Evolutionary conservation across 163 green algal species (phyloP), one percentile per base, ranked within the genome.

Genomic region (Scenedesmus sp.): DNA sequence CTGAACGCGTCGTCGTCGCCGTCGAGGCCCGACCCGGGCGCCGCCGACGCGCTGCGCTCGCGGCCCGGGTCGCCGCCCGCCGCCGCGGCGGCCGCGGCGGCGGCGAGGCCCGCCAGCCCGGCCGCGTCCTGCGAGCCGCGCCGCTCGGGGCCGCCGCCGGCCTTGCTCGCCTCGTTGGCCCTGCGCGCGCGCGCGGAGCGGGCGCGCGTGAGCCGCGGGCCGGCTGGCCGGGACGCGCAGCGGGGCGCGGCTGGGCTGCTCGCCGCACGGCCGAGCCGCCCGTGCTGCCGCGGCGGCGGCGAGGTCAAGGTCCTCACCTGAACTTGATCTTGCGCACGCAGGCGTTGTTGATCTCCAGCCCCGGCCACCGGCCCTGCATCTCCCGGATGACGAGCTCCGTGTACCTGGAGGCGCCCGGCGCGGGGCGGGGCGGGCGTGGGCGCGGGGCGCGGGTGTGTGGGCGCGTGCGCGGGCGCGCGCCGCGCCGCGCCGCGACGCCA

Each of bases 261-360:
- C n/a, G n/a, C n/a, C n/a, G n/a, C n/a, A n/a, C n/a, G n/a, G n/a
- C n/a, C n/a, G n/a, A n/a, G n/a, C n/a, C n/a, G n/a, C n/a, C n/a
- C n/a, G n/a, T n/a, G n/a, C n/a, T n/a, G n/a, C n/a, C n/a, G n/a
- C n/a, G n/a, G n/a, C n/a, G n/a, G n/a, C n/a, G n/a, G n/a, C n/a
- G n/a, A n/a, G n/a, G n/a, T n/a, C n/a, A n/a, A n/a, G n/a, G n/a
- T n/a, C n/a, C 70, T 5, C 71, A 80, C 71, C 71, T 80, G 45
- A 71, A 80, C 71, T 80, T 80, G 58, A 80, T 80, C 71, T 80
- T 80, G 58, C 71, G 58, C 71, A 80, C 71, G 29, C 71, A 80
- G 18, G 71, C 71, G 31, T 60, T 64, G 60, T 45, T 72, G 57
- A 80, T 62, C 71, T 80, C 71, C 11, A 80, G 66, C 57, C 47